These are phyloP conservation scores for Rhodamnia rubescens DNA, from an alignment of 345 rosid genomes.

Conservation along the genomic window DNA sequence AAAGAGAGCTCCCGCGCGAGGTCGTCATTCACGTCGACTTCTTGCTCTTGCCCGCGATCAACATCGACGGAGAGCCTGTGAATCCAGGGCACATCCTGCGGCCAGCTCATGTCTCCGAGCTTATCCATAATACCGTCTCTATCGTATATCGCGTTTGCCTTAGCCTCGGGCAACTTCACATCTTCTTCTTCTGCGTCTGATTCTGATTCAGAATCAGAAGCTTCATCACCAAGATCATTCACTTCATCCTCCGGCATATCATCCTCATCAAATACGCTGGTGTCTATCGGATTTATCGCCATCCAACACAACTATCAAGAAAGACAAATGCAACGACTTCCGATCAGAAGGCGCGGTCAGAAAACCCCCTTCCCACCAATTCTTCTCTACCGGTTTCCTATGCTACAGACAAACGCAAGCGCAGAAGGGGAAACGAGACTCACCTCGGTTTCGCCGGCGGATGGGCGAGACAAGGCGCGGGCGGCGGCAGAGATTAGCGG, in stretches of 20 bases:
- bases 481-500: not conserved
- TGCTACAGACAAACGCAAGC: not conserved
- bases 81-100: slow-evolving; percentile 53
- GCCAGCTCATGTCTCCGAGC: slow-evolving; percentile 79
- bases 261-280: slow-evolving; percentile 13
- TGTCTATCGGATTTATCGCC: not conserved
- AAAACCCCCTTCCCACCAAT: not conserved
- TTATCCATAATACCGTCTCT: slow-evolving; percentile 63
- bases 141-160: slow-evolving; percentile 45
- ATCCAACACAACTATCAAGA: not conserved
- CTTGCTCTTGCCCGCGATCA: slow-evolving; percentile 54
- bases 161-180: slow-evolving; percentile 44
- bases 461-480: not conserved
- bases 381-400: not conserved
- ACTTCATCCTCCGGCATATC: slow-evolving; percentile 27
- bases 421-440: not conserved
- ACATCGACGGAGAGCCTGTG: slow-evolving; percentile 54
- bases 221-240: slow-evolving; percentile 17
- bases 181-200: slow-evolving; percentile 49
- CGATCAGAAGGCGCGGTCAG: not conserved
- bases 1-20: slow-evolving; percentile 61
- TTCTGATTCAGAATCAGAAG: slow-evolving; percentile 41
- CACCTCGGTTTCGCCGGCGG: not conserved
- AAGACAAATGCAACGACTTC: not conserved
- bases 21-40: slow-evolving; percentile 86